These are phyloP conservation scores for Nephelium lappaceum DNA, from an alignment of 345 rosid genomes.

Conservation along the genomic window DNA sequence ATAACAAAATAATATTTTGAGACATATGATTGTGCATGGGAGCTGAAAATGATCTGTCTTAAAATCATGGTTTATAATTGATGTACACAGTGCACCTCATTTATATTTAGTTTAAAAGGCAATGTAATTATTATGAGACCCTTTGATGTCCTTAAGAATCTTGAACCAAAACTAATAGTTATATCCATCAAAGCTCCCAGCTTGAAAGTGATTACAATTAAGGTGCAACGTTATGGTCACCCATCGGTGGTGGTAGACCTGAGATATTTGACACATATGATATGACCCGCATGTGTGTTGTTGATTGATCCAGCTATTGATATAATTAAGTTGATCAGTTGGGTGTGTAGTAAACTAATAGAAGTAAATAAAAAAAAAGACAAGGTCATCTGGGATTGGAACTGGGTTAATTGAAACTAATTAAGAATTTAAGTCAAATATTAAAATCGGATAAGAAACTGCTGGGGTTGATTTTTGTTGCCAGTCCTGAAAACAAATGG, in stretches of 20 bases:
- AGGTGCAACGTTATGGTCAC: background rate
- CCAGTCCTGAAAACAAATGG: background rate
- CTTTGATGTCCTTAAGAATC: background rate
- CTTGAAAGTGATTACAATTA: background rate
- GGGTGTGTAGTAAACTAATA: too few relatives aligned
- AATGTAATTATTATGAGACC: too few relatives aligned
- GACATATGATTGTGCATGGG: background rate
- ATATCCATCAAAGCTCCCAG: background rate
- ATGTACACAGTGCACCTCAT: background rate
- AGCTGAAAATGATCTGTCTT: constrained; percentile 13
- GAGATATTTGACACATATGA: background rate
- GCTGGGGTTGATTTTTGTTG: background rate
- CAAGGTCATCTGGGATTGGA: too few relatives aligned
- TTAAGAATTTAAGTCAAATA: background rate
- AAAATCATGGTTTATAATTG: constrained; percentile 16
- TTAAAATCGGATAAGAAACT: background rate
- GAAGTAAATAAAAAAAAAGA: too few relatives aligned
- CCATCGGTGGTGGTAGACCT: too few relatives aligned
- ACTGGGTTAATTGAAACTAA: too few relatives aligned
- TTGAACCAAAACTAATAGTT: background rate
- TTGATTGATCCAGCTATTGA: background rate
- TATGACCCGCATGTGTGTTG: background rate
- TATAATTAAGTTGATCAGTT: too few relatives aligned
- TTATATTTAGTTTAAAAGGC: background rate
- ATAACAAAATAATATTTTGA: too few relatives aligned